Conservation (phyloP, 129 eudicot genomes). For the Deinandra increscens region DNA sequence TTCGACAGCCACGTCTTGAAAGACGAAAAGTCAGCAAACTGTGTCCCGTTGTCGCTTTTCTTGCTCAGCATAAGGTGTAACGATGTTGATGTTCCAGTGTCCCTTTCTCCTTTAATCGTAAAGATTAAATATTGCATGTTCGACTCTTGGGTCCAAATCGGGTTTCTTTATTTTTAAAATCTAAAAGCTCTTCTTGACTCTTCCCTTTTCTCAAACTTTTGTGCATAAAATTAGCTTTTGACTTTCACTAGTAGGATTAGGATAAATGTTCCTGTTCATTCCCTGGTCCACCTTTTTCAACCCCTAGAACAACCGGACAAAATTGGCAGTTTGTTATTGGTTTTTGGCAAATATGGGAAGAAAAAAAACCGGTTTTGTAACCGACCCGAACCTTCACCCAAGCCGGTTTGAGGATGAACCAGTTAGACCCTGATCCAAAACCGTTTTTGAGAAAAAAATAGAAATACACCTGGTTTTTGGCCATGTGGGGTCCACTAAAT, state of each 20-base stretch:
- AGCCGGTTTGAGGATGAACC: too few species aligned
- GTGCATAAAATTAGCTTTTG: too few species aligned
- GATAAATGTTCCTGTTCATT: conserved; percentile 19
- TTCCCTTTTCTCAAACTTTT: conserved; percentile 15
- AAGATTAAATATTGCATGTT: conserved; percentile 9
- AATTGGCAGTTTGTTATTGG: background rate
- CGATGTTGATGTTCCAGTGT: conserved; percentile 18
- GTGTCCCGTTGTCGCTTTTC: background rate
- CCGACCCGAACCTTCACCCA: too few species aligned
- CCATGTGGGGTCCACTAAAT: background rate
- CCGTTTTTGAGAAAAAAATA: too few species aligned
- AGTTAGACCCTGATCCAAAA: too few species aligned
- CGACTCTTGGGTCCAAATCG: conserved; percentile 27
- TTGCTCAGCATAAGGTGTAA: conserved; percentile 26
- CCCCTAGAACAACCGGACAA: conserved; percentile 12
- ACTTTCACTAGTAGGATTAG: conserved; percentile 27
- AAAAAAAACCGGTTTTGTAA: too few species aligned
- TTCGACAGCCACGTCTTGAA: conserved; percentile 5
- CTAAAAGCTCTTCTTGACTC: background rate
- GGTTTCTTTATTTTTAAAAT: conserved; percentile 10
- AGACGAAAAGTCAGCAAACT: conserved; percentile 3
- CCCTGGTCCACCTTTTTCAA: conserved; percentile 13
- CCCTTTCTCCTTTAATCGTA: conserved; percentile 28
- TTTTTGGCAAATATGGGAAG: too few species aligned
- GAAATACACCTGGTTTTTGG: background rate